phyloP scores from a whole-genome alignment of 768 basidiomycete species.

The Macrocybe gigantea region DNA sequence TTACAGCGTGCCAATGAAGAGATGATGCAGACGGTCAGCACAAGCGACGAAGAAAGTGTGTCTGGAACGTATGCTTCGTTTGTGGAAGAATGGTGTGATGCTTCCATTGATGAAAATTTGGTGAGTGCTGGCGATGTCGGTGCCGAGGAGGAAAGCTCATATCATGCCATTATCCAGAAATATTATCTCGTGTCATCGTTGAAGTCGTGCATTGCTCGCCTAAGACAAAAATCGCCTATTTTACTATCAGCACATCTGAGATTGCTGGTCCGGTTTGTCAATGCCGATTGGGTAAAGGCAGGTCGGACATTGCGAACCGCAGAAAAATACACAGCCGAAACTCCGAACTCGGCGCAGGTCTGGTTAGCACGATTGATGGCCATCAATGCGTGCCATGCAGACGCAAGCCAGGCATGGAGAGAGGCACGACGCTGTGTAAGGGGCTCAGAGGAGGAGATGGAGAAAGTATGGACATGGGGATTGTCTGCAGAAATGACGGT shows the following conservation, averaged over 20 bases:
- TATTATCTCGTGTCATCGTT: slow-evolving; percentile 46
- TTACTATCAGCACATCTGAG: slow-evolving; percentile 26
- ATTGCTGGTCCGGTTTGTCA: slow-evolving; percentile 14
- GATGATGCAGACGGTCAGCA: slow-evolving; percentile 20
- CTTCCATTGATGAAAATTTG: slow-evolving; percentile 43
- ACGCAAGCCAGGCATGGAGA: slow-evolving; percentile 28
- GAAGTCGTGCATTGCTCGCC: slow-evolving; percentile 23
- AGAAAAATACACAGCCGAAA: slow-evolving; percentile 38
- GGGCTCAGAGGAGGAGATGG: slow-evolving; percentile 21
- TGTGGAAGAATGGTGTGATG: slow-evolving; percentile 46
- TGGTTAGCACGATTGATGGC: slow-evolving; percentile 50
- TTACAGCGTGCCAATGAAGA: slow-evolving; percentile 33
- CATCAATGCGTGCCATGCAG: slow-evolving; percentile 24
- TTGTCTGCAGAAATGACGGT: slow-evolving; percentile 19
- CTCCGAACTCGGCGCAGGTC: slow-evolving; percentile 31
- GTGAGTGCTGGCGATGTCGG: slow-evolving; percentile 22
- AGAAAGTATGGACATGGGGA: slow-evolving; percentile 54
- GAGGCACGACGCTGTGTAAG: slow-evolving; percentile 35
- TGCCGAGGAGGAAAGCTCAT: slow-evolving; percentile 8
- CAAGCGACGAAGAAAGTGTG: slow-evolving; percentile 18
- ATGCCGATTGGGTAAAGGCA: slow-evolving; percentile 9
- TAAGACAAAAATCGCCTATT: slow-evolving; percentile 18
- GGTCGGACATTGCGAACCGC: slow-evolving; percentile 34
- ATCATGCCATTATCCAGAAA: slow-evolving; percentile 37
- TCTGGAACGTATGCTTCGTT: slow-evolving; percentile 39